Evolutionary conservation across 2,329 filamentous ascomycete species (phyloP).

Genomic region (Diplocarpon rosae): DNA sequence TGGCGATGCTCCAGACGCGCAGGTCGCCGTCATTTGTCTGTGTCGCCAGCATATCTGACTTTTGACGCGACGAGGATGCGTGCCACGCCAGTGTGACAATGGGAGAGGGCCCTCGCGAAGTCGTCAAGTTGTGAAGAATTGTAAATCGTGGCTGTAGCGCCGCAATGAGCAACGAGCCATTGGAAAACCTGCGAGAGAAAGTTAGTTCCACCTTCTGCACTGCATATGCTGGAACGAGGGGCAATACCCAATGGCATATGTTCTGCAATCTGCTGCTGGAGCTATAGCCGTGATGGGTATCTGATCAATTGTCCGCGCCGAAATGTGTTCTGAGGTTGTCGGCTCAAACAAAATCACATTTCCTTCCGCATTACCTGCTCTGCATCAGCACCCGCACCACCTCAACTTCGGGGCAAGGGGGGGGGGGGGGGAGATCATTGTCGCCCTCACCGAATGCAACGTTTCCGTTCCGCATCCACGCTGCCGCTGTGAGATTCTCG

Average conservation of each 20-base stretch:
- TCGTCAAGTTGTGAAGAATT: constrained; percentile 85
- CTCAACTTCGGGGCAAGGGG: constrained; percentile 1
- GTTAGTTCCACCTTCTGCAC: too few species aligned
- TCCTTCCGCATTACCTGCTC: constrained; percentile 75
- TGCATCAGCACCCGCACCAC: constrained; percentile 8
- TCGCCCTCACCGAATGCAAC: constrained; percentile 75
- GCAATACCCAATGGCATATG: constrained; percentile 82
- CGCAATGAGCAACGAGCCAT: constrained; percentile 85
- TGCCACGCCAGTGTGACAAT: constrained; percentile 89
- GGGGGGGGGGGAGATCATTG: constrained; percentile 7
- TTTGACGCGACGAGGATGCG: constrained; percentile 88
- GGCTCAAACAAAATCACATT: constrained; percentile 93
- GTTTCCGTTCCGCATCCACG: constrained; percentile 96
- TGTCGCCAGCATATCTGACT: constrained; percentile 93
- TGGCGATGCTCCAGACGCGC: constrained; percentile 92
- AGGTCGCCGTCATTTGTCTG: constrained; percentile 88
- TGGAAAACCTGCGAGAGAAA: constrained; percentile 59
- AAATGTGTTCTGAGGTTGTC: constrained; percentile 83
- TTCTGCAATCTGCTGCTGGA: constrained; percentile 79
- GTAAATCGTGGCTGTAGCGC: constrained; percentile 85
- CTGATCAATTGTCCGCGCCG: constrained; percentile 77
- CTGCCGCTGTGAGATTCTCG: constrained; percentile 70
- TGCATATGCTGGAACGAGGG: too few species aligned
- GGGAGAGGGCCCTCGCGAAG: constrained; percentile 71
- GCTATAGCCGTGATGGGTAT: constrained; percentile 92